Conservation (phyloP, 345 rosid genomes). For the Litchi chinensis region DNA sequence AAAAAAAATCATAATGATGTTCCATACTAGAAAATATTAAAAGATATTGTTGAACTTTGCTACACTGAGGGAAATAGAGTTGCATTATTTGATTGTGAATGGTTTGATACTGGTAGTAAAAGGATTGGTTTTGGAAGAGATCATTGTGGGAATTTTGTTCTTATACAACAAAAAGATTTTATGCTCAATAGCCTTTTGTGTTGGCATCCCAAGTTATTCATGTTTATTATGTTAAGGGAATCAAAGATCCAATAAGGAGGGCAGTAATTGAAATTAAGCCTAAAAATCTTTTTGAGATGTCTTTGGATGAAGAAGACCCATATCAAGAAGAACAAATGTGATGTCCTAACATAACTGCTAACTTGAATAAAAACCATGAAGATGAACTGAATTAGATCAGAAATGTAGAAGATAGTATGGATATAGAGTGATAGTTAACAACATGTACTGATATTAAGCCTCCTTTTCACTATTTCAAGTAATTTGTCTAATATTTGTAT, state of each 20-base stretch:
- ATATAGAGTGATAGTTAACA: not conserved
- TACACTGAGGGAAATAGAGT: conserved; percentile 7
- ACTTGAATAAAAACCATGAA: not conserved
- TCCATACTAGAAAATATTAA: conserved; percentile 7
- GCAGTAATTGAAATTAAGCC: not conserved
- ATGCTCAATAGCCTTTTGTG: not conserved
- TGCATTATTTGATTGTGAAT: conserved; percentile 8
- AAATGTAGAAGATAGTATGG: not conserved
- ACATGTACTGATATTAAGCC: no score
- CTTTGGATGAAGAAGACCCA: not conserved
- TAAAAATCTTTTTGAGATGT: not conserved
- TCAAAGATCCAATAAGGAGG: not conserved
- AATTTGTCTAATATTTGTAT: no score
- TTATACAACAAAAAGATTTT: no score
- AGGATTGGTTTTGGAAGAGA: not conserved
- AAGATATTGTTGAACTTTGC: conserved; percentile 3
- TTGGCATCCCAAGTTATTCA: not conserved
- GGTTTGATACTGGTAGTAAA: not conserved
- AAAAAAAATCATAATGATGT: not conserved
- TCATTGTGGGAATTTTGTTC: not conserved
- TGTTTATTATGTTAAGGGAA: not conserved
- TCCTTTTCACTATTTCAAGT: no score
- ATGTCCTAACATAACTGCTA: not conserved
- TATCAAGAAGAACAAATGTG: not conserved
- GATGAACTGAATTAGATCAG: no score